Evolutionary conservation across 2,329 filamentous ascomycete genomes (phyloP).

Genomic region (Zasmidium citrigriseum): DNA sequence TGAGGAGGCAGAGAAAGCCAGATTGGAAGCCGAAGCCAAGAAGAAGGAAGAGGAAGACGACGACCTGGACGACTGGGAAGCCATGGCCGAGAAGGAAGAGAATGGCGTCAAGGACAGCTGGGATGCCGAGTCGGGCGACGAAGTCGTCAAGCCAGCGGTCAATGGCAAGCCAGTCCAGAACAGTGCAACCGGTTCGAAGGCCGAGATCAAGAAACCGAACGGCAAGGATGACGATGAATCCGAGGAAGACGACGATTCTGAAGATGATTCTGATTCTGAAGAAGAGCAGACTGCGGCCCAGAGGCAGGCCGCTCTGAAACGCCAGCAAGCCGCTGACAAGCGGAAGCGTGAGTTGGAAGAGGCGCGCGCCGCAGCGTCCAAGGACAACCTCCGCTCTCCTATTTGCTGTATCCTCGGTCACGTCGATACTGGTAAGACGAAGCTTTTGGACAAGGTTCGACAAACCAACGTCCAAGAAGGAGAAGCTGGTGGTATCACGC

Average conservation of each 20-base stretch:
- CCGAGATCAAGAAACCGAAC: slow-evolving; percentile 29
- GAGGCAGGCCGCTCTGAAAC: slow-evolving; percentile 72
- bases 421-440: slow-evolving; percentile 99
- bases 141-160: slow-evolving; percentile 45
- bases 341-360: slow-evolving; percentile 89
- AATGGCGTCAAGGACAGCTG: slow-evolving; percentile 87
- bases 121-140: slow-evolving; percentile 82
- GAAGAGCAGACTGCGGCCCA: slow-evolving; percentile 74
- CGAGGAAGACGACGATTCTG: slow-evolving; percentile 58
- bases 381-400: slow-evolving; percentile 91
- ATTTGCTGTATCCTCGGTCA: slow-evolving; percentile 99
- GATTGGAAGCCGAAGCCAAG: slow-evolving; percentile 67
- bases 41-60: slow-evolving; percentile 65
- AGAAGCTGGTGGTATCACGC: slow-evolving; percentile 98
- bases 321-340: slow-evolving; percentile 85
- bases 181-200: slow-evolving; percentile 28
- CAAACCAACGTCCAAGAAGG: slow-evolving; percentile 99
- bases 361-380: slow-evolving; percentile 84
- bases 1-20: slow-evolving; percentile 74
- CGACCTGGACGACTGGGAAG: slow-evolving; percentile 80
- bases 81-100: slow-evolving; percentile 71
- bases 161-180: slow-evolving; percentile 38
- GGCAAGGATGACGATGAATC: slow-evolving; percentile 37
- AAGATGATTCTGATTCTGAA: slow-evolving; percentile 58
- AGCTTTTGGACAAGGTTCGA: slow-evolving; percentile 95